These are phyloP conservation scores for Gynochthodes officinalis DNA, from an alignment of 257 asterid species.

Conservation along the genomic window DNA sequence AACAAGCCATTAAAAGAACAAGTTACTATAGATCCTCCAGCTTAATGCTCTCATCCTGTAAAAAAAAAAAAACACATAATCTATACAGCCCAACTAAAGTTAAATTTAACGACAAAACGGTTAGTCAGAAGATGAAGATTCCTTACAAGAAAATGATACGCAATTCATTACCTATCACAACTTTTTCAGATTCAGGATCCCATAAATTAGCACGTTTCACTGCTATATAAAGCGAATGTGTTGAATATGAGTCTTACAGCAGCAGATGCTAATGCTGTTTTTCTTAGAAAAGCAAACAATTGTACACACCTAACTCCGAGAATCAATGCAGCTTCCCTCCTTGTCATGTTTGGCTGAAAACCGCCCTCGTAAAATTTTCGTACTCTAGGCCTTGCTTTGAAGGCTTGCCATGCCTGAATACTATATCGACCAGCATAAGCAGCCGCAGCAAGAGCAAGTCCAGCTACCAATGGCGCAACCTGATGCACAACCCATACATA, in stretches of 20 bases:
- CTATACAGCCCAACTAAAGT: background rate
- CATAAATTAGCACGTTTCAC: background rate
- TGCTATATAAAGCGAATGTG: background rate
- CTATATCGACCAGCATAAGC: constrained; percentile 78
- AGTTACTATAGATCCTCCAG: background rate
- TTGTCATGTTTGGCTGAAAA: constrained; percentile 79
- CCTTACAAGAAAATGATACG: background rate
- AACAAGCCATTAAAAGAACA: too few relatives aligned
- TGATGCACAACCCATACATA: constrained; percentile 30
- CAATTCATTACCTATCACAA: background rate
- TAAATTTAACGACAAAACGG: background rate
- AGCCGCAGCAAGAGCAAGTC: constrained; percentile 69
- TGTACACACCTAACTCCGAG: constrained; percentile 73
- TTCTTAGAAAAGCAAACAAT: background rate
- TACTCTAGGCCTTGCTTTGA: constrained; percentile 80
- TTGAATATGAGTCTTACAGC: background rate
- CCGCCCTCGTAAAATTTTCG: constrained; percentile 91
- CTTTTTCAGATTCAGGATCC: background rate
- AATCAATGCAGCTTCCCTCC: constrained; percentile 85
- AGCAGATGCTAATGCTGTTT: background rate
- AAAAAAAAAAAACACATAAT: background rate
- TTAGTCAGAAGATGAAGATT: background rate
- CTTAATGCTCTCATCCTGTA: background rate
- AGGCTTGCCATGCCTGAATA: constrained; percentile 82
- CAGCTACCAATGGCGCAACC: constrained; percentile 65